phyloP scores from a whole-genome alignment of 768 basidiomycete genomes.

The Calocybe indica region DNA sequence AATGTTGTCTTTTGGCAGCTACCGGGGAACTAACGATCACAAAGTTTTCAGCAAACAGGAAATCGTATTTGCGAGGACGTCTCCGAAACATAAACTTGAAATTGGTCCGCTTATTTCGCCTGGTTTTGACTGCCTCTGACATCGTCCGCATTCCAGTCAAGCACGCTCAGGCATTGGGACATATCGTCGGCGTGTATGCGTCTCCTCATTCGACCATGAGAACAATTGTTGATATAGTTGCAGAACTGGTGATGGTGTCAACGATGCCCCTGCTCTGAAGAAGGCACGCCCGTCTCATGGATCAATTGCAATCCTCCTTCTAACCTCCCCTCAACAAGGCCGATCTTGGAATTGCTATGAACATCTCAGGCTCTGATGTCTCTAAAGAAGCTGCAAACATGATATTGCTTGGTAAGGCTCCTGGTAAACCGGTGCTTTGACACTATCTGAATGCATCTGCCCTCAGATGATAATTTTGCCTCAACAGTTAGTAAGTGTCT shows the following conservation, averaged over 20 bases:
- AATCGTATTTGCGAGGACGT: conserved; percentile 68
- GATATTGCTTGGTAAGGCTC: conserved; percentile 53
- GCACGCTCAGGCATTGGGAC: conserved; percentile 63
- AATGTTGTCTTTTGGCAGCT: conserved; percentile 44
- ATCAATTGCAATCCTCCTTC: background rate
- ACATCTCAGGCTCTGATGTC: conserved; percentile 68
- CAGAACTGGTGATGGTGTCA: conserved; percentile 71
- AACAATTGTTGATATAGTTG: background rate
- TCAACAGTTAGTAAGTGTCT: conserved; percentile 57
- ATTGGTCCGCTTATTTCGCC: conserved; percentile 39
- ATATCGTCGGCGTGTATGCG: conserved; percentile 61
- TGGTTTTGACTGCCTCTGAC: background rate
- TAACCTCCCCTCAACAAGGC: conserved; percentile 27
- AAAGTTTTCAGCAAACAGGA: conserved; percentile 63
- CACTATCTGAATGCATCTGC: background rate
- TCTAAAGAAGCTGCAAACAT: conserved; percentile 74
- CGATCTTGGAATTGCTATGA: conserved; percentile 72
- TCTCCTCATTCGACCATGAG: background rate
- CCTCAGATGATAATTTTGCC: conserved; percentile 62
- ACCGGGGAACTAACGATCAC: conserved; percentile 71
- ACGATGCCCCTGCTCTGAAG: conserved; percentile 67
- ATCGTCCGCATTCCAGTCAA: conserved; percentile 38
- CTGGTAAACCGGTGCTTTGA: background rate
- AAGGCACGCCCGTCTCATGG: conserved; percentile 25
- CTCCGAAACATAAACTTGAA: conserved; percentile 68